phyloP scores from a whole-genome alignment of 768 basidiomycete genomes.

The Trametes cingulata region DNA sequence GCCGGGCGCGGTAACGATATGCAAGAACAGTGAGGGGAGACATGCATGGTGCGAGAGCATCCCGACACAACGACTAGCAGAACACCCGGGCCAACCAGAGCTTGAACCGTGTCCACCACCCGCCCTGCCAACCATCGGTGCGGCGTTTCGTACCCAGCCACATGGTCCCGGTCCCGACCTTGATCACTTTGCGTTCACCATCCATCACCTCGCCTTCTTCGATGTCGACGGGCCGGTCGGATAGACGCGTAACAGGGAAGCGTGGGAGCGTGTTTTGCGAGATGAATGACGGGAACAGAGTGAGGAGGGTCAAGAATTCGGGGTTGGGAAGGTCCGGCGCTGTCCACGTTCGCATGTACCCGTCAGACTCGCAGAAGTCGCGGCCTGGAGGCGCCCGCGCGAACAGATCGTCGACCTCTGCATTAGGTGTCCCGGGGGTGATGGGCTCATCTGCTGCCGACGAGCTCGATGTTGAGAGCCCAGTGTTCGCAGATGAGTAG shows the following conservation, averaged over 20 bases:
- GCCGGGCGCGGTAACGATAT: constrained; percentile 7
- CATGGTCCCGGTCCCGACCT: constrained; percentile 82
- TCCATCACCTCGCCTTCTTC: constrained; percentile 69
- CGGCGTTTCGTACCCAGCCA: constrained; percentile 69
- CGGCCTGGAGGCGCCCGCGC: constrained; percentile 34
- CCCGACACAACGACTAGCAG: constrained; percentile 45
- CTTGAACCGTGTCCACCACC: constrained; percentile 77
- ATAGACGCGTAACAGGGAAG: constrained; percentile 47
- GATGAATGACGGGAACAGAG: constrained; percentile 78
- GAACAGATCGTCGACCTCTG: constrained; percentile 22
- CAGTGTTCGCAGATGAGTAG: constrained; percentile 51
- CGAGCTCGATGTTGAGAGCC: constrained; percentile 36
- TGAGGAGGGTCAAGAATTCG: constrained; percentile 67
- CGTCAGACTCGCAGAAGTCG: constrained; percentile 40
- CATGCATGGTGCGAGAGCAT: not conserved
- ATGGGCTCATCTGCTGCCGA: constrained; percentile 42
- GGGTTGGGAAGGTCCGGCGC: constrained; percentile 77
- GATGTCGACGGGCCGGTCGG: constrained; percentile 52
- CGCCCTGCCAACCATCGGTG: constrained; percentile 66
- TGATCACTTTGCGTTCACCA: constrained; percentile 56
- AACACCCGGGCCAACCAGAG: constrained; percentile 81
- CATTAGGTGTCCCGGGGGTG: constrained; percentile 38
- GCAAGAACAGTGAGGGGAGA: not conserved
- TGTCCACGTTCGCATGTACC: constrained; percentile 76
- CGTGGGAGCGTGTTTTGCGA: constrained; percentile 69